Base-by-base conservation (phyloP, 371 early-diverging fungal genomes). In the Mortierella sp. region DNA sequence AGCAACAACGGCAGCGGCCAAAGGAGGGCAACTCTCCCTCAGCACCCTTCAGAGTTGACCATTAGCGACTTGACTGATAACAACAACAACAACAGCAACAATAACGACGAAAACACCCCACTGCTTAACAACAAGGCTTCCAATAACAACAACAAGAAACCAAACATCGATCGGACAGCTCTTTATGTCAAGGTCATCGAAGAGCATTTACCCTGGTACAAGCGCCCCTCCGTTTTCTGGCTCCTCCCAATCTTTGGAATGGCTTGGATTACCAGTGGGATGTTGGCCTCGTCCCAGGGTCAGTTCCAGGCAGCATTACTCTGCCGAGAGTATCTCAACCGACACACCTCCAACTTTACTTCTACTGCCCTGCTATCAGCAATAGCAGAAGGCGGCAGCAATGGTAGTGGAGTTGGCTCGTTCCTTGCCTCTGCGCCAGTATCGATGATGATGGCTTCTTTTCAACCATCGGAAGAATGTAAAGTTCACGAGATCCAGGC, bases 251-350 rank as follows among this genome's bases (percentile, higher is more conserved):
- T 84, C 38, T 84, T 76, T 65, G 81, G 78, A 24, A 31, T 81
- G 21, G 19, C 77, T 0, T 75, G 77, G 50, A 31, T 81, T 26
- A 81, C 73, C 11, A 54, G 10, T 26, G 85, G 85, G 38, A 84
- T 84, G 85, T 68, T 84, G 28, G 3, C 16, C 11, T 84, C 85
- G 10, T 81, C 85, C 34, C 19, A 58, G 21, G 85, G 81, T 24
- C 81, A 78, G 55, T 81, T 79, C 74, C 79, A 81, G 47, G 79
- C 81, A 11, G 45, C 81, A 19, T 13, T 84, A 24, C 79, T 84
- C 26, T 84, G 85, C 55, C 85, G 81, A 19, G 85, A 84, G 38
- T 84, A 81, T 50, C 31, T 81, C 31, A 81, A 76, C 52, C 79
- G 78, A 19, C 76, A 84, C 71, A 28, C 77, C n/a, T 78, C 84